Percentiles rank a stretch among this genome's conserved stretches.
phyloP scores from a whole-genome alignment of 169 alveolate genomes.

The Eimeria necatrix region DNA sequence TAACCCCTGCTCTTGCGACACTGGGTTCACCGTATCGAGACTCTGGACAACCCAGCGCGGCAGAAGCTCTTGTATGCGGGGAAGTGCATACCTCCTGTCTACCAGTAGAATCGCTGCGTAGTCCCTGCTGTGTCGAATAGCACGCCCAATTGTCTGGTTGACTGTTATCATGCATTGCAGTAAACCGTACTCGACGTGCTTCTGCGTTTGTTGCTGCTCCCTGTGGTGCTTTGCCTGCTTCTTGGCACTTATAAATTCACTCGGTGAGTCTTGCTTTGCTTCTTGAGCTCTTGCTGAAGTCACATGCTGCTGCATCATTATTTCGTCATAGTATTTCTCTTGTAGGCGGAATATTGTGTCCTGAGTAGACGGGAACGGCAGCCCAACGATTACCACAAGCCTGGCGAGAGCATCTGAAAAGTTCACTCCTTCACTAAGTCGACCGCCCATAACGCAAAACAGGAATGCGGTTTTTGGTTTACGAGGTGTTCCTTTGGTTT shows the following conservation, averaged over 20 bases:
- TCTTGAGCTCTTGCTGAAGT: neutral
- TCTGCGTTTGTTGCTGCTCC: conserved; percentile 48
- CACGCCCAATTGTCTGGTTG: conserved; percentile 98
- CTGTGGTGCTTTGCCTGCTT: neutral
- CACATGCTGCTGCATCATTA: neutral
- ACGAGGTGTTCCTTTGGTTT: neutral
- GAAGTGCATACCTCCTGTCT: conserved; percentile 90
- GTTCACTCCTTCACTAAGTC: conserved; percentile 98
- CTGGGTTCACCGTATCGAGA: conserved; percentile 8
- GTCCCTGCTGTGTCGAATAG: conserved; percentile 97
- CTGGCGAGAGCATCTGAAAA: conserved; percentile 97
- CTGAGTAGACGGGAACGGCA: conserved; percentile 94
- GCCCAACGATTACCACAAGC: conserved; percentile 95
- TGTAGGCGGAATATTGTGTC: conserved; percentile 61
- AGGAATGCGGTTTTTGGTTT: conserved; percentile 39
- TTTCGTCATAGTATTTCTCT: conserved; percentile 17
- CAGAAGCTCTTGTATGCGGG: conserved; percentile 79
- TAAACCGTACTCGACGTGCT: conserved; percentile 52
- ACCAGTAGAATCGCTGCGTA: conserved; percentile 95
- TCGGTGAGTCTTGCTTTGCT: neutral
- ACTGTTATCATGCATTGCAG: conserved; percentile 94
- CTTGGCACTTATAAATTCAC: neutral
- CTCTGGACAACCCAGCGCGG: conserved; percentile 85
- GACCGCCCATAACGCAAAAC: conserved; percentile 93
- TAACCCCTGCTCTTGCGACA: neutral